Evolutionary conservation across 495 filamentous ascomycete species (phyloP).

Genomic region (Jackrogersella multiformis): DNA sequence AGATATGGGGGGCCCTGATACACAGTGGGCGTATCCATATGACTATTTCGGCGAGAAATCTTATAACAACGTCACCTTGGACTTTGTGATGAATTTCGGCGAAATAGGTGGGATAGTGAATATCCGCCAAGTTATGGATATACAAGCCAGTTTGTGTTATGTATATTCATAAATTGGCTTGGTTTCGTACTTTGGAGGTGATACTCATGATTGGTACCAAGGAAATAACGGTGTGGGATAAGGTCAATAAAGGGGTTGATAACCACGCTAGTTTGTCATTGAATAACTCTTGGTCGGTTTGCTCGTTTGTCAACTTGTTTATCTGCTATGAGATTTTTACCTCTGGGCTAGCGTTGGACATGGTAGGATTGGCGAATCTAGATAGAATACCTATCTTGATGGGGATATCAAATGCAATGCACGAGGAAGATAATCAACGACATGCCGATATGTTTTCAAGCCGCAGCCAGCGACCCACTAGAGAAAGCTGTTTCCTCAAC

Average conservation of each 20-base stretch:
- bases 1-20: conserved; percentile 50
- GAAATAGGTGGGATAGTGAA: conserved; percentile 38
- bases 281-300: background rate
- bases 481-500: conserved; percentile 63
- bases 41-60: conserved; percentile 45
- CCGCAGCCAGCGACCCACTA: background rate
- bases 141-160: conserved; percentile 50
- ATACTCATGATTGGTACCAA: background rate
- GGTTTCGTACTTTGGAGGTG: background rate
- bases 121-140: conserved; percentile 52
- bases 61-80: conserved; percentile 51
- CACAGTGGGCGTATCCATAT: conserved; percentile 46
- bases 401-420: background rate
- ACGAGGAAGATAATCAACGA: background rate
- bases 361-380: background rate
- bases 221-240: background rate
- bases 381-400: background rate
- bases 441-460: conserved; percentile 1
- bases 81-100: conserved; percentile 44
- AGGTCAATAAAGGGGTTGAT: background rate
- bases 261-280: background rate
- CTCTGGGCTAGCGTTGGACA: background rate
- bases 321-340: background rate
- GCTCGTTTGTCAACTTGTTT: background rate
- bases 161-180: conserved; percentile 37